Conservation (phyloP, 1,139 yeast genomes). For the Lodderomyces beijingensis region DNA sequence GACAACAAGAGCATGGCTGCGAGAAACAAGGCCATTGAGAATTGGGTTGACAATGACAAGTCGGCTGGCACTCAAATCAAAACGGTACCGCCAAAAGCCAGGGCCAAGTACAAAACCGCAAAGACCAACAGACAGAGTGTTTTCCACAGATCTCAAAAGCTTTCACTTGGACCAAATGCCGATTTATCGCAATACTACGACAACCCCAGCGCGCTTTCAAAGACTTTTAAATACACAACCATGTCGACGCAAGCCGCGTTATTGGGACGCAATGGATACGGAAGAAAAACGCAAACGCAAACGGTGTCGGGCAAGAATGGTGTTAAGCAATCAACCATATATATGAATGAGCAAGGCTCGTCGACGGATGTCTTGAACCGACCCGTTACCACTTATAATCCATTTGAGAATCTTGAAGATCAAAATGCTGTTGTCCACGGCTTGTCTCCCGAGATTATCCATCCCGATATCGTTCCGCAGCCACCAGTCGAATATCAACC, state of each 20-base stretch:
- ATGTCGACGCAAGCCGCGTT: slow-evolving; percentile 54
- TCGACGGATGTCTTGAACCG: slow-evolving; percentile 36
- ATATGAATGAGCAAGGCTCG: slow-evolving; percentile 32
- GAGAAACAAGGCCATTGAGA: slow-evolving; percentile 62
- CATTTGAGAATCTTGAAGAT: slow-evolving; percentile 41
- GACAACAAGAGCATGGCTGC: slow-evolving; percentile 45
- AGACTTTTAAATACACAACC: slow-evolving; percentile 48
- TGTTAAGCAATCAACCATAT: slow-evolving; percentile 17
- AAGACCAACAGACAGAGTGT: slow-evolving; percentile 44
- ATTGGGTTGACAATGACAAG: slow-evolving; percentile 63
- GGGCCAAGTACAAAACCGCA: slow-evolving; percentile 45
- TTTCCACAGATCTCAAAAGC: slow-evolving; percentile 33
- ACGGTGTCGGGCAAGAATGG: slow-evolving; percentile 11
- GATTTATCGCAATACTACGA: slow-evolving; percentile 41
- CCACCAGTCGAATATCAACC: slow-evolving; percentile 91
- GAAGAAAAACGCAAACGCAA: slow-evolving; percentile 10
- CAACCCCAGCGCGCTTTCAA: slow-evolving; percentile 31
- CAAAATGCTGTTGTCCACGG: slow-evolving; percentile 31
- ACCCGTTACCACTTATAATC: slow-evolving; percentile 32
- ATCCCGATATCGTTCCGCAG: slow-evolving; percentile 71
- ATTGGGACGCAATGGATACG: slow-evolving; percentile 24
- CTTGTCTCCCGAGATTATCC: slow-evolving; percentile 70
- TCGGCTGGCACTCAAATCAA: slow-evolving; percentile 49
- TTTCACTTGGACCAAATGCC: slow-evolving; percentile 36
- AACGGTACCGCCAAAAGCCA: slow-evolving; percentile 47